A percentile compares a stretch with the other conserved stretches of the same genome.
phyloP scores from a whole-genome alignment of 108 stramenopile genomes.

The Skeletonema marinoi region DNA sequence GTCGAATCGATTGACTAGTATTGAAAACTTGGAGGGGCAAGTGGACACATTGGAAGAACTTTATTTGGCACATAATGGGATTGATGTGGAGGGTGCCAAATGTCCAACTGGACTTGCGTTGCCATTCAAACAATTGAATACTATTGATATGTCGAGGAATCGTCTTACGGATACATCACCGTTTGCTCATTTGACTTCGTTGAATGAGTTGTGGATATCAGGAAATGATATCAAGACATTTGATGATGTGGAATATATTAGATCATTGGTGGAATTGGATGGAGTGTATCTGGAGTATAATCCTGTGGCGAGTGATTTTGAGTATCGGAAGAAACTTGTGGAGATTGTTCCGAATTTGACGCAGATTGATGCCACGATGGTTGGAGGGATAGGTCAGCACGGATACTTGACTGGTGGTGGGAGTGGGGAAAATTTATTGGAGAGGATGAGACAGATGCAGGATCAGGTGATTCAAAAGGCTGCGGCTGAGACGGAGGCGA shows the following conservation, averaged over 20 bases:
- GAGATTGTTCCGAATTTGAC: constrained; percentile 76
- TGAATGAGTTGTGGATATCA: constrained; percentile 96
- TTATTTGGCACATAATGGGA: constrained; percentile 95
- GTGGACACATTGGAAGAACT: constrained; percentile 90
- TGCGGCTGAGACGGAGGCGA: background rate
- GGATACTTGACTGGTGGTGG: constrained; percentile 14
- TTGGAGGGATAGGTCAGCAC: constrained; percentile 41
- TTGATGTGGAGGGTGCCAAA: constrained; percentile 75
- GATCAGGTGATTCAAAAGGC: constrained; percentile 38
- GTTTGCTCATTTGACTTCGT: constrained; percentile 70
- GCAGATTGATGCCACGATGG: constrained; percentile 89
- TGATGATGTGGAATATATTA: constrained; percentile 69
- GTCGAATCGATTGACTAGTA: constrained; percentile 86
- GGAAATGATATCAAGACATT: constrained; percentile 92
- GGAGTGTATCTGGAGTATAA: constrained; percentile 98
- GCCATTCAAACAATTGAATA: constrained; percentile 58
- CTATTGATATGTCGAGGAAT: constrained; percentile 86
- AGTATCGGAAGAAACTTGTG: constrained; percentile 80
- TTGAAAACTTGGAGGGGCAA: constrained; percentile 74
- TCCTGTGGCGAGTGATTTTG: constrained; percentile 87
- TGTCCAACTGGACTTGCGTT: constrained; percentile 59
- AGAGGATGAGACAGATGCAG: constrained; percentile 47
- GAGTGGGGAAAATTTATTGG: constrained; percentile 16
- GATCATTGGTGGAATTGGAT: constrained; percentile 56
- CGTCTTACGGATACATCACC: constrained; percentile 65